Evolutionary conservation across 495 filamentous ascomycete species (phyloP), one percentile per base, ranked within the genome.

Genomic region (Neurospora cerealis): DNA sequence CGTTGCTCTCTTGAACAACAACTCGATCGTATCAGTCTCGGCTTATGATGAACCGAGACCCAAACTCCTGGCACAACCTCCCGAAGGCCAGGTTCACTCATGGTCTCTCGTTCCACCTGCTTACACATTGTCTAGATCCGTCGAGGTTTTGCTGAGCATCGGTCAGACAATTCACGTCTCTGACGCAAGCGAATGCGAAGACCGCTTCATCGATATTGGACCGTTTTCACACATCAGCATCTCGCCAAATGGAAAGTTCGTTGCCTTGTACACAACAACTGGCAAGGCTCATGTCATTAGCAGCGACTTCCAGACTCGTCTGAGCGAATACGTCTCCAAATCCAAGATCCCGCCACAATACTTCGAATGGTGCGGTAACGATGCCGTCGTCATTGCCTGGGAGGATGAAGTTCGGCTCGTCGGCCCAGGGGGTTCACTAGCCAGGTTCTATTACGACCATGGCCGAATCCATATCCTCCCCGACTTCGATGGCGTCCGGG

Each of bases 331-430:
- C 79, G 92, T 97, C 80, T 94, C 94, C 0, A 90, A 89, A 73
- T 93, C 92, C 34, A 93, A 90, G 76, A 95, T 92, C n/a, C 85
- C 90, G 1, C 96, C 96, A 2, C 93, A 93, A 78, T 91, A 95
- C 72, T 87, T 99, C 70, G 90, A 94, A 75, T 99, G 96, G 96
- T 98, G 96, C 81, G 95, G 96, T 19, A 96, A 97, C 74, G 93
- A 98, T 82, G 93, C 94, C 8, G 93, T 98, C 10, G 90, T 97
- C 66, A 89, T 98, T 74, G 94, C 93, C 17, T 99, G 96, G 96
- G 96, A 97, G 77, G 96, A 99, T 82, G 96, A 99, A 77, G 91
- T 98, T n/a, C 96, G 98, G 79, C 87, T 99, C 62, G 91, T 98
- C 72, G 95, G 94, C 2, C 94, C 93, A 0, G 91, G 90, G 69